Evolutionary conservation across 768 basidiomycete species (phyloP), one percentile per base, ranked within the genome.

Genomic region (Boletus tylopilopsis): DNA sequence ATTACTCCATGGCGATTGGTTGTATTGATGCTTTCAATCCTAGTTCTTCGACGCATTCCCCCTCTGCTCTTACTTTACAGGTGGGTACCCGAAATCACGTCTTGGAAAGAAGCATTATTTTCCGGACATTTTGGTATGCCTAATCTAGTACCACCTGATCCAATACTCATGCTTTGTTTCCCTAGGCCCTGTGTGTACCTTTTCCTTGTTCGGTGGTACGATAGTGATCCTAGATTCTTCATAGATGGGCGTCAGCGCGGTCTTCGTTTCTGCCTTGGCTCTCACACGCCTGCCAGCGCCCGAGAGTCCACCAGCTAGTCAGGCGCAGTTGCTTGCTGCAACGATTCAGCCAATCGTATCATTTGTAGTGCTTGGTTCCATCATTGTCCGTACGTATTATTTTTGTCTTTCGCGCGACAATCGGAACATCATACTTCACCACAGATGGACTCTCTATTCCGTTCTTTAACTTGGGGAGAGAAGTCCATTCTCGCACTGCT

Each of bases 231-330:
- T 15, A 40, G n/a, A n/a, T 34, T 33, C 22, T 1, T 48, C 52
- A 6, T 68, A 92, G 76, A 94, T 96, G 89, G 94, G 94, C 44
- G 93, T 96, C 21, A 84, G 87, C 0, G 87, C 95, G 6, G 74
- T 97, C 38, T 99, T 97, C 66, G 85, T 98, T 47, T 83, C 87
- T 10, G 84, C 82, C 0, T 67, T 92, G 23, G 89, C 91, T 4
- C 64, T 82, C 9, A 76, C 76, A 21, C 78, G 76, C 43, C 72
- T 94, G 0, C 80, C 85, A 6, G 61, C 58, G 10, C 81, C 86
- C 1, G 64, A 71, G 2, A 63, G 70, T 46, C 87, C 90, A 0
- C 87, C 90, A 0, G 68, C 73, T 45, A 77, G 76, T 36, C 84
- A 89, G 57, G 73, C 81, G 40, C 90, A 96, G 54, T 57, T 85